A percentile compares a stretch with the other conserved stretches of the same genome.
Evolutionary conservation across 805 yeast genomes (phyloP).

Genomic region (Ogataea polymorpha): DNA sequence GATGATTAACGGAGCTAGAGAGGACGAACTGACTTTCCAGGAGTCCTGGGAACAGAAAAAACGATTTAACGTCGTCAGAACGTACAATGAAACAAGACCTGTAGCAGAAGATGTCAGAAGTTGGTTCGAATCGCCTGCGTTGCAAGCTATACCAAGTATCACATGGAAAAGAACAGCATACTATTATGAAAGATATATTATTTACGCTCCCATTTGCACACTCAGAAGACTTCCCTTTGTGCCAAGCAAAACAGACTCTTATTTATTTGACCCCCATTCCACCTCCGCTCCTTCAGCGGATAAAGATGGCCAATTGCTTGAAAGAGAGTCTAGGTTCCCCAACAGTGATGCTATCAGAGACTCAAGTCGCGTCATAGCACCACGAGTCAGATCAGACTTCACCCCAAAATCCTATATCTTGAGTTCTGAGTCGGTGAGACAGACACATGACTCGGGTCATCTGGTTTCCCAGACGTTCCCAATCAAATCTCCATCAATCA

Average conservation of each 20-base stretch:
- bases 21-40: conserved; percentile 21
- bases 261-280: conserved; percentile 13
- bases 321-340: conserved; percentile 11
- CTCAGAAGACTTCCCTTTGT: conserved; percentile 17
- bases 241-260: conserved; percentile 4
- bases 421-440: conserved; percentile 18
- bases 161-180: conserved; percentile 37
- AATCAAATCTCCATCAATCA: conserved; percentile 10
- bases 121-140: conserved; percentile 27
- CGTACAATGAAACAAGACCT: conserved; percentile 20
- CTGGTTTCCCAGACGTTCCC: conserved; percentile 20
- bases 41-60: conserved; percentile 22
- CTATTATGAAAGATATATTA: conserved; percentile 37
- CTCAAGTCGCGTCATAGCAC: conserved; percentile 12
- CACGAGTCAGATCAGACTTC: conserved; percentile 12
- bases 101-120: conserved; percentile 16
- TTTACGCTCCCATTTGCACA: conserved; percentile 36
- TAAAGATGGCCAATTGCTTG: conserved; percentile 9
- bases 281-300: neutral
- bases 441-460: conserved; percentile 18
- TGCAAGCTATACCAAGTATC: conserved; percentile 18
- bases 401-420: conserved; percentile 23
- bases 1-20: conserved; percentile 23
- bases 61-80: conserved; percentile 16
- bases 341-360: conserved; percentile 17